phyloP scores from a whole-genome alignment of 2,329 filamentous ascomycete species.

The Dactylellina cionopaga region DNA sequence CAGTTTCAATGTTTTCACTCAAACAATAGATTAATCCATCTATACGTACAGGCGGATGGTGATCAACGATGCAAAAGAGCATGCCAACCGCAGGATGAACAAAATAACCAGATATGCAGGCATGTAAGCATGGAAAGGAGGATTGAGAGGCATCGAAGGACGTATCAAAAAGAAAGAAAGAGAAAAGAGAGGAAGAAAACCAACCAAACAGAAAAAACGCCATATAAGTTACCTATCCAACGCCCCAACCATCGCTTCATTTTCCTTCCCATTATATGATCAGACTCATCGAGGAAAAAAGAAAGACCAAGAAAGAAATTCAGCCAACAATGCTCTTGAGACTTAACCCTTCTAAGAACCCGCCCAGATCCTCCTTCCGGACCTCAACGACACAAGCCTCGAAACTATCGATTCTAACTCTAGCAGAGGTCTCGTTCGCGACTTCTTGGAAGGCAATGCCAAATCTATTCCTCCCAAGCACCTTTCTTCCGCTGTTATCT shows the following conservation, averaged over 20 bases:
- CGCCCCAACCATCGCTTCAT: slow-evolving; percentile 7
- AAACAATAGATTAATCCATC: neutral
- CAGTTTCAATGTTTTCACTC: neutral
- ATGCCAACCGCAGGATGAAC: neutral
- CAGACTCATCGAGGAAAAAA: neutral
- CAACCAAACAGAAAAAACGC: neutral
- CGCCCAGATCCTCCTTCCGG: slow-evolving; percentile 90
- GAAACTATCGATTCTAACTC: slow-evolving; percentile 93
- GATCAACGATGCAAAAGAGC: neutral
- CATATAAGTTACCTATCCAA: slow-evolving; percentile 6
- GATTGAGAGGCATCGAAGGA: neutral
- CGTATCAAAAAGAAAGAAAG: neutral
- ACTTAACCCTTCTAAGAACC: slow-evolving; percentile 90
- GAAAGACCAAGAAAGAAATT: slow-evolving; percentile 57
- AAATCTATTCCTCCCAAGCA: slow-evolving; percentile 85
- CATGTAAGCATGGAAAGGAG: neutral
- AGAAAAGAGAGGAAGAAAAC: neutral
- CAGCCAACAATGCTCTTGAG: slow-evolving; percentile 79
- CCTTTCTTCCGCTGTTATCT: slow-evolving; percentile 69
- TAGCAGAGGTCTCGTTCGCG: slow-evolving; percentile 85
- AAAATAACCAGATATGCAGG: neutral
- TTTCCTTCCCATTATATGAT: neutral
- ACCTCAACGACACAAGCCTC: slow-evolving; percentile 98
- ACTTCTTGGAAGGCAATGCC: slow-evolving; percentile 96
- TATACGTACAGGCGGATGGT: neutral